Evolutionary conservation across 2,329 filamentous ascomycete species (phyloP).

Genomic region (Colletotrichum salicis): DNA sequence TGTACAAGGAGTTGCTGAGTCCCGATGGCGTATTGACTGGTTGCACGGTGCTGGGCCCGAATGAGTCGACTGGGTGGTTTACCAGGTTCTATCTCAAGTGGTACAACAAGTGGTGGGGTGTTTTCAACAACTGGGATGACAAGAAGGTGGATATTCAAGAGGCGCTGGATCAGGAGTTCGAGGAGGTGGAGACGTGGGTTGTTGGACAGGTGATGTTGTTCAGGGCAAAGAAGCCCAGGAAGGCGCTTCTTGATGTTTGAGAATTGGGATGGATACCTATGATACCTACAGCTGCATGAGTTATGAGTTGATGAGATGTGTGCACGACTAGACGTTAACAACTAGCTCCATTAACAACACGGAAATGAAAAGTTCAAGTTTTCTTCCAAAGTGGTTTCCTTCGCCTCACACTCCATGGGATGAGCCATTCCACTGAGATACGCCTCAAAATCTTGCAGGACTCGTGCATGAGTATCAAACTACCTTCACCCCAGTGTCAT

Average conservation of each 20-base stretch:
- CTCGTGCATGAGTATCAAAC: too few relatives aligned
- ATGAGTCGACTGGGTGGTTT: conserved; percentile 41
- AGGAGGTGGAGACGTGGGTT: conserved; percentile 50
- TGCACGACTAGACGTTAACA: not conserved
- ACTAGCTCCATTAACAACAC: not conserved
- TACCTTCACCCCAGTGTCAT: too few relatives aligned
- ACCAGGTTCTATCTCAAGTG: conserved; percentile 36
- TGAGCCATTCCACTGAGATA: too few relatives aligned
- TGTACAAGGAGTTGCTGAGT: conserved; percentile 45
- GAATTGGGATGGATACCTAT: not conserved
- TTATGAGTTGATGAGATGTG: not conserved
- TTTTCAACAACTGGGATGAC: conserved; percentile 54
- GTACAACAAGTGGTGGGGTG: conserved; percentile 47
- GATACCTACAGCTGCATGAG: not conserved
- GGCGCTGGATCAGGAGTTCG: conserved; percentile 49
- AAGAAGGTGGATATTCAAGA: conserved; percentile 45
- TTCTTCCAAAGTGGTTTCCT: not conserved
- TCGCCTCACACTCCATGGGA: too few relatives aligned
- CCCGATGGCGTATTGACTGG: conserved; percentile 51
- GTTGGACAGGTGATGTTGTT: conserved; percentile 53
- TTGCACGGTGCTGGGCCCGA: conserved; percentile 49
- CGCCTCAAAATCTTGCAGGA: too few relatives aligned
- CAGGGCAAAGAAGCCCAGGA: conserved; percentile 44
- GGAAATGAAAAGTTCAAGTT: not conserved
- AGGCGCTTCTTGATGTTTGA: conserved; percentile 35